These are phyloP conservation scores for Tardiomyces depauwii DNA, from an alignment of 1,139 yeast genomes.

Conservation along the genomic window DNA sequence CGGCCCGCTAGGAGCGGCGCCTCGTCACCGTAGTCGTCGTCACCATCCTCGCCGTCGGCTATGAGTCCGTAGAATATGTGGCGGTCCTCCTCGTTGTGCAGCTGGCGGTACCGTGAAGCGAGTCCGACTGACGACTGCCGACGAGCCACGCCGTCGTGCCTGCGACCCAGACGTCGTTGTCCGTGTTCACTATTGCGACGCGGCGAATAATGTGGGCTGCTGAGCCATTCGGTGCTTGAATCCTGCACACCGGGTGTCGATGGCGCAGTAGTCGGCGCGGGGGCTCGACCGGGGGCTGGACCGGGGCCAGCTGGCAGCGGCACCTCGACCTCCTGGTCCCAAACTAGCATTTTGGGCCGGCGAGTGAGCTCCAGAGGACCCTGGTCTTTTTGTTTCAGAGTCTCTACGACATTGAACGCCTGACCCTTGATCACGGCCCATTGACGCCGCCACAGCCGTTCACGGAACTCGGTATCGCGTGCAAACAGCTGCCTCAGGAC, in stretches of 20 bases:
- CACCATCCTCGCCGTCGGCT: not conserved
- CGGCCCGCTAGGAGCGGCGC: slow-evolving; percentile 1
- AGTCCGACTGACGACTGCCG: not conserved
- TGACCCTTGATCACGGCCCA: slow-evolving; percentile 69
- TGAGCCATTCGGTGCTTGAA: slow-evolving; percentile 2
- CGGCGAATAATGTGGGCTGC: not conserved
- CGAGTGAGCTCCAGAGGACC: slow-evolving; percentile 63
- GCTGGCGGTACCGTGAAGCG: not conserved
- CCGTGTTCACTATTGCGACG: not conserved
- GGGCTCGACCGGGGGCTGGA: not conserved
- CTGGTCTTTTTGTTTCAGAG: slow-evolving; percentile 43
- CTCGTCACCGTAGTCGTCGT: too few species aligned
- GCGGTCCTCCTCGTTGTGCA: not conserved
- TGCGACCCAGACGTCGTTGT: too few species aligned
- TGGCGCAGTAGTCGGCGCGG: slow-evolving; percentile 3
- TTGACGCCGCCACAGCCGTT: slow-evolving; percentile 57
- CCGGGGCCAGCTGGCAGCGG: slow-evolving; percentile 40
- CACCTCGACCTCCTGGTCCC: slow-evolving; percentile 53
- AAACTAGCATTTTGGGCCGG: slow-evolving; percentile 43
- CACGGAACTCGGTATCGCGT: slow-evolving; percentile 51
- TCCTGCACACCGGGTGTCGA: slow-evolving; percentile 1
- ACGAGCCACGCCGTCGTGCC: not conserved
- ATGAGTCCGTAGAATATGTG: slow-evolving; percentile 3
- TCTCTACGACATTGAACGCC: slow-evolving; percentile 65
- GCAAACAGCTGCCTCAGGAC: slow-evolving; percentile 39